Conservation (phyloP, 495 filamentous ascomycete genomes). For the Pseudomonodictys pantanalensis region DNA sequence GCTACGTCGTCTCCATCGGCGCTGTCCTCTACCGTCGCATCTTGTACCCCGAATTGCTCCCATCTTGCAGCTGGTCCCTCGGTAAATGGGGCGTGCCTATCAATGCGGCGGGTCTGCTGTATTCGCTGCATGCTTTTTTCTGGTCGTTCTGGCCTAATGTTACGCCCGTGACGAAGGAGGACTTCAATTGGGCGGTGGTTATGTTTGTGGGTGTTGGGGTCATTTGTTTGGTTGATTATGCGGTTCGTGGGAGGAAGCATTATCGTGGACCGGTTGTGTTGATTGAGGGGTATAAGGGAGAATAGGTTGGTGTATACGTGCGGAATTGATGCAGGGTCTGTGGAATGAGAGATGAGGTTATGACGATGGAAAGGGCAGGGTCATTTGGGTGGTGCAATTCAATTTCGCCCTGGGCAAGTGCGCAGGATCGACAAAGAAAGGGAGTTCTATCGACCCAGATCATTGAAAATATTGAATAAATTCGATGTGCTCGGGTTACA, state of each 20-base stretch:
- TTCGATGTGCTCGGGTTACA: too few relatives aligned
- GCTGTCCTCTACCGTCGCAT: constrained; percentile 33
- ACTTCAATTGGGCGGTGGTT: constrained; percentile 37
- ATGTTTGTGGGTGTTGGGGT: constrained; percentile 34
- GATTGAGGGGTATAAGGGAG: constrained; percentile 28
- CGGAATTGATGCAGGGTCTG: too few relatives aligned
- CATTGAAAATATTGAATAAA: too few relatives aligned
- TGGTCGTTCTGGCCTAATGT: constrained; percentile 40
- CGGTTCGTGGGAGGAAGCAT: constrained; percentile 24
- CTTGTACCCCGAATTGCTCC: constrained; percentile 30
- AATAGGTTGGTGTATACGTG: neutral
- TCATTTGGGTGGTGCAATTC: too few relatives aligned
- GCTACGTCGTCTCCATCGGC: constrained; percentile 33
- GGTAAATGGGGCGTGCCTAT: constrained; percentile 33
- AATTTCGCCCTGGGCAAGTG: too few relatives aligned
- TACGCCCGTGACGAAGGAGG: constrained; percentile 20
- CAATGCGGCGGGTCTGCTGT: constrained; percentile 34
- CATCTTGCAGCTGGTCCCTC: constrained; percentile 30
- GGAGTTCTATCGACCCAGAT: too few relatives aligned
- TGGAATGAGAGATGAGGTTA: too few relatives aligned
- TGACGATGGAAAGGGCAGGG: too few relatives aligned
- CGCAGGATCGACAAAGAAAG: too few relatives aligned
- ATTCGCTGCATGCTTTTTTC: constrained; percentile 36
- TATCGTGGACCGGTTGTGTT: constrained; percentile 34
- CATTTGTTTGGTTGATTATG: constrained; percentile 22